Conservation (phyloP, 192 early-diverging fungal genomes). For the Coemansia asiatica region DNA sequence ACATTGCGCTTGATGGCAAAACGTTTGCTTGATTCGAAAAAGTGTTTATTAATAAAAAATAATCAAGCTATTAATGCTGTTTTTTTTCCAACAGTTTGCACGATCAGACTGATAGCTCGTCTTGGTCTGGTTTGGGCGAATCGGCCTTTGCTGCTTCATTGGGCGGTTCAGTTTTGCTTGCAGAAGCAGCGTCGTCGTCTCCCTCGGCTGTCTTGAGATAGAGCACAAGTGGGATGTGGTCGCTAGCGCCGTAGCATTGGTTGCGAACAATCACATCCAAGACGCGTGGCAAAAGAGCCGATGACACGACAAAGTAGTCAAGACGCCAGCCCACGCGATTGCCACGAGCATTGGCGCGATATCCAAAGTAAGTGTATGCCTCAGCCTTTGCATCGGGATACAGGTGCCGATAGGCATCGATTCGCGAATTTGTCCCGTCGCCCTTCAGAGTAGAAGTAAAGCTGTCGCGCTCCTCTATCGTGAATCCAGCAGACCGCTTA, state of each 20-base stretch:
- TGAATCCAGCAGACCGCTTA: slow-evolving; percentile 78
- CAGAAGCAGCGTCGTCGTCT: background rate
- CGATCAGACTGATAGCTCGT: background rate
- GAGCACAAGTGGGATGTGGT: slow-evolving; percentile 80
- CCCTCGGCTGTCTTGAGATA: slow-evolving; percentile 39
- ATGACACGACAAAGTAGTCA: slow-evolving; percentile 80
- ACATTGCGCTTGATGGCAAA: slow-evolving; percentile 15
- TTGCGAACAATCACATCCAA: slow-evolving; percentile 66
- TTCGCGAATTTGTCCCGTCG: slow-evolving; percentile 35
- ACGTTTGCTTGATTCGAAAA: slow-evolving; percentile 12
- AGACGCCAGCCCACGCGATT: slow-evolving; percentile 81
- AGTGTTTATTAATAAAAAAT: background rate
- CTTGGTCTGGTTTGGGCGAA: background rate
- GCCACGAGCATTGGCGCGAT: slow-evolving; percentile 67
- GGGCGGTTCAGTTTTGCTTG: background rate
- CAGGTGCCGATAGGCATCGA: slow-evolving; percentile 75
- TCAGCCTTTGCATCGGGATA: slow-evolving; percentile 63
- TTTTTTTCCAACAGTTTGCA: no score
- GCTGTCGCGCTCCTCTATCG: slow-evolving; percentile 73
- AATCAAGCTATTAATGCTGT: background rate
- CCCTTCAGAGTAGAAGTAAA: slow-evolving; percentile 64
- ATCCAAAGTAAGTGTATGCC: slow-evolving; percentile 77
- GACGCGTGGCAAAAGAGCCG: slow-evolving; percentile 60
- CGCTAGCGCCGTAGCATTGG: slow-evolving; percentile 83
- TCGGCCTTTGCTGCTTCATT: background rate